Conservation (phyloP, 2,329 filamentous ascomycete species). For the Exophiala aquamarina region DNA sequence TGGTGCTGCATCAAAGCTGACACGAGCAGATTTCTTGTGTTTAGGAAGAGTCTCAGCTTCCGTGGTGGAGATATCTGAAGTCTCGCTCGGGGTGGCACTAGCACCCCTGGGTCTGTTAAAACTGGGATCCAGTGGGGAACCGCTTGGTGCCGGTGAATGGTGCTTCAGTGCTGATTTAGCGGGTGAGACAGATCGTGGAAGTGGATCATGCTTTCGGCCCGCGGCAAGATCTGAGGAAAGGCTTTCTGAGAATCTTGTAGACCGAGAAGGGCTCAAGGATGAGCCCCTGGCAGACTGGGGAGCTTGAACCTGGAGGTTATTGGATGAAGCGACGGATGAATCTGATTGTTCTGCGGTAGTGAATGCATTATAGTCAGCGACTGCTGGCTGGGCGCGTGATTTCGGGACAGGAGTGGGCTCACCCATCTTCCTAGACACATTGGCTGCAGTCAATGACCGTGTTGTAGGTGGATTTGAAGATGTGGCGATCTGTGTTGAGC, state of each 20-base stretch:
- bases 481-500: constrained; percentile 6
- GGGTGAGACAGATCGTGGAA: constrained; percentile 60
- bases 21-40: constrained; percentile 56
- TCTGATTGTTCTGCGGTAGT: constrained; percentile 1
- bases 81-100: constrained; percentile 48
- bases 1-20: constrained; percentile 68
- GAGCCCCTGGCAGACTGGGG: constrained; percentile 30
- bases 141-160: constrained; percentile 34
- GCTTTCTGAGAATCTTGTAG: constrained; percentile 54
- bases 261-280: constrained; percentile 54
- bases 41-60: constrained; percentile 44
- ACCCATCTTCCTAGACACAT: constrained; percentile 29
- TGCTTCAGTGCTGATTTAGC: constrained; percentile 63
- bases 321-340: constrained; percentile 1
- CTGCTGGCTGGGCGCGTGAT: constrained; percentile 4
- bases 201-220: constrained; percentile 57
- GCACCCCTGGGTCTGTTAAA: constrained; percentile 18
- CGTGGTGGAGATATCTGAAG: constrained; percentile 55
- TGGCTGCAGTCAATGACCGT: constrained; percentile 22
- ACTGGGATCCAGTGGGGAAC: constrained; percentile 2
- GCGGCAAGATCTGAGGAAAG: constrained; percentile 48
- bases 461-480: constrained; percentile 4
- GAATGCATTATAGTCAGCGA: background rate
- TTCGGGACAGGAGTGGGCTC: constrained; percentile 10
- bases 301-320: constrained; percentile 14